Conservation (phyloP, 106 monocot genomes). For the Allium sativum region DNA sequence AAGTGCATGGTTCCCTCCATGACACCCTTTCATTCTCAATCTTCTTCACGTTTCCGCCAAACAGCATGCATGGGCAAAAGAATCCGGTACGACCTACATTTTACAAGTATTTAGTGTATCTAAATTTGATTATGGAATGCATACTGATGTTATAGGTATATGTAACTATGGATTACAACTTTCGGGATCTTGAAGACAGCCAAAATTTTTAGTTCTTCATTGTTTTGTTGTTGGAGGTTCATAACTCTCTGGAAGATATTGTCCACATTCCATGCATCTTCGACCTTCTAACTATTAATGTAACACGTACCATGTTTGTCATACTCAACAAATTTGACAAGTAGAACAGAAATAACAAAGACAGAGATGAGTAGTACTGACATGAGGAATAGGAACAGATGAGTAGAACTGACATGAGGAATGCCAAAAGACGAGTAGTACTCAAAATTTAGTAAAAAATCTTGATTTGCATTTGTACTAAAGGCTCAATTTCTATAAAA, state of each 20-base stretch:
- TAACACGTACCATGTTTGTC: not conserved
- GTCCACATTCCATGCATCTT: slow-evolving; percentile 36
- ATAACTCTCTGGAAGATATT: slow-evolving; percentile 30
- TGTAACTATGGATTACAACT: slow-evolving; percentile 25
- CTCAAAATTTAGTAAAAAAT: too few relatives aligned
- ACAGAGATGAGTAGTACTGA: too few relatives aligned
- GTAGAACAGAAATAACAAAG: not conserved
- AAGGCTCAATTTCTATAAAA: too few relatives aligned
- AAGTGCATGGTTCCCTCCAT: slow-evolving; percentile 30
- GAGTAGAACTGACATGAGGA: slow-evolving; percentile 4
- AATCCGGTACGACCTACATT: slow-evolving; percentile 29
- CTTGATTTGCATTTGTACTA: too few relatives aligned
- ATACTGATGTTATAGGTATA: too few relatives aligned
- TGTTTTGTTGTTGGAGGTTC: slow-evolving; percentile 28
- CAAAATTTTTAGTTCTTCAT: slow-evolving; percentile 29
- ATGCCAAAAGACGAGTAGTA: slow-evolving; percentile 8
- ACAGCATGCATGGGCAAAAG: slow-evolving; percentile 40
- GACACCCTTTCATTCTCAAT: slow-evolving; percentile 11
- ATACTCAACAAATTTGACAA: not conserved
- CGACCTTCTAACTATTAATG: slow-evolving; percentile 22
- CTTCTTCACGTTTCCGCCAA: slow-evolving; percentile 30
- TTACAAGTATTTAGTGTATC: not conserved
- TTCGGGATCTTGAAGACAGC: slow-evolving; percentile 28
- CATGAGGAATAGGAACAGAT: not conserved
- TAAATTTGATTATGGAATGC: too few relatives aligned